Conservation (phyloP, 1,284 basidiomycete genomes). For the Boletellus deceptivus region DNA sequence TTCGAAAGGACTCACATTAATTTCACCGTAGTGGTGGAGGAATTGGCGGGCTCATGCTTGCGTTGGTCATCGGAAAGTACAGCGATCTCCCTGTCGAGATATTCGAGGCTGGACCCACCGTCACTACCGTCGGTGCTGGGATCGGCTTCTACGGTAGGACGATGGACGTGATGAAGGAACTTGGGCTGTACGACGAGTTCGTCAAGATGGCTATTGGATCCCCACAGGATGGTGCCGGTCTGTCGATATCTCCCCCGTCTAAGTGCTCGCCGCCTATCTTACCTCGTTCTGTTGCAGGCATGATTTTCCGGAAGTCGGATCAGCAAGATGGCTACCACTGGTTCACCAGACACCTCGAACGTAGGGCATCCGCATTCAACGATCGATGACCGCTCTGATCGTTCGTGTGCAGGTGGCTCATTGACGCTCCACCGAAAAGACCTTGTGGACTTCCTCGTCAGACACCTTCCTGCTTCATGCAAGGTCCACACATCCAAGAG, state of each 20-base stretch:
- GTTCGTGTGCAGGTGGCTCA: constrained; percentile 20
- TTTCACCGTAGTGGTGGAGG: constrained; percentile 35
- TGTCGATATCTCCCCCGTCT: background rate
- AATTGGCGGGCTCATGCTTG: constrained; percentile 39
- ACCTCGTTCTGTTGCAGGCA: background rate
- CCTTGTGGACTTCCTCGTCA: constrained; percentile 31
- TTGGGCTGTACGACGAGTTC: constrained; percentile 30
- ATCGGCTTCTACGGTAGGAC: constrained; percentile 37
- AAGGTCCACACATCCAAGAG: constrained; percentile 33
- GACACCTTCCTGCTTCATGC: constrained; percentile 28
- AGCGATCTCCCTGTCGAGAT: constrained; percentile 26
- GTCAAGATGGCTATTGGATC: constrained; percentile 6
- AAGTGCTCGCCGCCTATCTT: background rate
- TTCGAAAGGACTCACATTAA: background rate
- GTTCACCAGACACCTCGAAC: constrained; percentile 14
- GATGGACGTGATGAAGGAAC: constrained; percentile 34
- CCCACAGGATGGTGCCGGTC: constrained; percentile 15
- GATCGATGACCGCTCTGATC: background rate
- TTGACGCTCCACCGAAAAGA: constrained; percentile 34
- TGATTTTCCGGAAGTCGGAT: constrained; percentile 25
- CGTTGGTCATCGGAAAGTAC: constrained; percentile 33
- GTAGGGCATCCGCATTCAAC: constrained; percentile 1
- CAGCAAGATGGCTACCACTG: constrained; percentile 24
- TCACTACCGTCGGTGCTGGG: constrained; percentile 39
- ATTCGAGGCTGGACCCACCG: constrained; percentile 36